These are phyloP conservation scores for Noccaea caerulescens DNA, from an alignment of 345 rosid genomes.

Conservation along the genomic window DNA sequence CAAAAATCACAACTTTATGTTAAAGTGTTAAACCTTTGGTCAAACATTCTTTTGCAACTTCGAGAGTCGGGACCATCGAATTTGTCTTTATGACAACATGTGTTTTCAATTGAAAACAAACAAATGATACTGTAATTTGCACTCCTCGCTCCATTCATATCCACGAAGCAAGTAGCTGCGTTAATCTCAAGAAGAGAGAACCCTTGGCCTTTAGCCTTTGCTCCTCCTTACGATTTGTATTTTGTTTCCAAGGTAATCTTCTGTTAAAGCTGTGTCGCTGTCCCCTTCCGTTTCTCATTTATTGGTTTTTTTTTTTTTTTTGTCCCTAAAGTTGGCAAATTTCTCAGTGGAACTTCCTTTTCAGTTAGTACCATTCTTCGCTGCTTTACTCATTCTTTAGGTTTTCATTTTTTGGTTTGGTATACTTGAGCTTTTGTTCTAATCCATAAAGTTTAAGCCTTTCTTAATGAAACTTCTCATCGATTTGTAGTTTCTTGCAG, in stretches of 20 bases:
- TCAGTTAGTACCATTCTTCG: constrained; percentile 25
- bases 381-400: constrained; percentile 36
- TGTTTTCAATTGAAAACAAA: constrained; percentile 1
- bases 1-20: not conserved
- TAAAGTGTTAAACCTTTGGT: constrained; percentile 8
- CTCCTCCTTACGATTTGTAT: constrained; percentile 3
- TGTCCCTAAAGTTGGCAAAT: constrained; percentile 30
- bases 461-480: not conserved
- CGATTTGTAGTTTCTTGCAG: constrained; percentile 22
- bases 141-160: constrained; percentile 1
- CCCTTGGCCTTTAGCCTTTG: not conserved
- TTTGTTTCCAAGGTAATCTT: constrained; percentile 18
- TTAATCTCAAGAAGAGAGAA: constrained; percentile 26
- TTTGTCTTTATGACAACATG: constrained; percentile 32
- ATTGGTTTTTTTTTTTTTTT: not conserved
- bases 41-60: constrained; percentile 37
- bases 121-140: constrained; percentile 4
- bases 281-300: constrained; percentile 13
- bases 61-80: constrained; percentile 29
- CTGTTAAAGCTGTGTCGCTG: constrained; percentile 1
- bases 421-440: constrained; percentile 17
- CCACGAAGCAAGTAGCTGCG: constrained; percentile 26
- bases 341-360: constrained; percentile 28
- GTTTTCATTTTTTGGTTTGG: constrained; percentile 12
- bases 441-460: constrained; percentile 20